Percentiles rank a stretch among this genome's conserved stretches.
phyloP scores from a whole-genome alignment of 768 basidiomycete species.

The Favolaschia claudopus region DNA sequence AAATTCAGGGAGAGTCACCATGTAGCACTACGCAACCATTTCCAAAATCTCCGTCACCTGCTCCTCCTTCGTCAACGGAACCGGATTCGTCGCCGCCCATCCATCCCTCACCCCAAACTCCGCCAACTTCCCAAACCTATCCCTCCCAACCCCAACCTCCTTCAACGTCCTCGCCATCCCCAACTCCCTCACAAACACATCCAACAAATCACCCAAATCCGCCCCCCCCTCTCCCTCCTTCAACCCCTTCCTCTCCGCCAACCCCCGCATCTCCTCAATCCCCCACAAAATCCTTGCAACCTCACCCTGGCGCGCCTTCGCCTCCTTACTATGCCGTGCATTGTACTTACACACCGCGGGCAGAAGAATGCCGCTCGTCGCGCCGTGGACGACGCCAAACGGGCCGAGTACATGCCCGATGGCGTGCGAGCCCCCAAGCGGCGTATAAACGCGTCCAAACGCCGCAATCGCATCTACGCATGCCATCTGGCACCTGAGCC shows the following conservation, averaged over 20 bases:
- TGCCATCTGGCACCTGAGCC: not conserved
- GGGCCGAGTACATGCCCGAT: slow-evolving; percentile 10
- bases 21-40: slow-evolving; percentile 2
- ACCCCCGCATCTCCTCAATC: not conserved
- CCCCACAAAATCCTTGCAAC: not conserved
- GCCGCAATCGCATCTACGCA: not conserved
- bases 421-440: not conserved
- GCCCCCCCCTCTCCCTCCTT: not conserved
- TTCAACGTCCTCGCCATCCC: slow-evolving; percentile 2
- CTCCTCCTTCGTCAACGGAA: not conserved
- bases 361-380: slow-evolving; percentile 3
- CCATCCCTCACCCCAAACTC: not conserved
- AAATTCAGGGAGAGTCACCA: too few species aligned
- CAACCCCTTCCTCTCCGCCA: slow-evolving; percentile 3
- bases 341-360: slow-evolving; percentile 7
- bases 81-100: not conserved
- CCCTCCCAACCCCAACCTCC: not conserved
- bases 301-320: not conserved
- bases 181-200: not conserved
- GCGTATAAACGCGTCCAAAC: not conserved
- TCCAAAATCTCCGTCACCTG: slow-evolving; percentile 8
- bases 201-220: not conserved
- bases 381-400: slow-evolving; percentile 7
- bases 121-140: not conserved
- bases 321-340: not conserved